Base-by-base conservation (phyloP, 2,329 filamentous ascomycete genomes). In the Stagonosporopsis tanaceti region DNA sequence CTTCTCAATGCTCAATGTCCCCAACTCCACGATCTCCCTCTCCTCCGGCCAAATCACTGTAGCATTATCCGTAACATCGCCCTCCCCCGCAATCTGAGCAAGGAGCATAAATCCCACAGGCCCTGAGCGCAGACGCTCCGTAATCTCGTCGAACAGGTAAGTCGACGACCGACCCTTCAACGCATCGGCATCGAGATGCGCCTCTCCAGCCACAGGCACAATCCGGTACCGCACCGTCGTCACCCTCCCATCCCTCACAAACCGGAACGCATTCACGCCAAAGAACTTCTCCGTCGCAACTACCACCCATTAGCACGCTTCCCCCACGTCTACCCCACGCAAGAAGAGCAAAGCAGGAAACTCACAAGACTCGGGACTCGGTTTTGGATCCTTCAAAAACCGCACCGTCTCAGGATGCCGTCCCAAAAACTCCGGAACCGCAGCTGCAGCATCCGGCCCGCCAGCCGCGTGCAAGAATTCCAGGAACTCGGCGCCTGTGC, bases 41-140 rank as follows among this genome's bases (percentile, higher is more conserved):
- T 78, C 76, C 35, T 82, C 83, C 0, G 83, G 82, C 85, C 85
- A 87, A 20, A 80, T 73, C n/a, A 77, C 73, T 1, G 81, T 84
- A 6, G 77, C 77, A 68, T 85, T 74, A 63, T 84, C 73, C 2
- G 77, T 80, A 1, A 75, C 68, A 71, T 84, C 82, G 0, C 77
- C 81, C 9, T 78, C 76, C 42, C 76, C 75, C 0, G 81, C 82
- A 22, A 87, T 64, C 70, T 87, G 84, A 11, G 76, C 84, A 11
- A 77, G 53, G 2, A 86, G 66, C 50, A 77, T 82, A 65, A 84
- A 84, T 22, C 67, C 72, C 20, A 84, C 70, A 0, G 77, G 69
- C 0, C 73, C 76, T 7, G 60, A 53, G 5, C 61, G 60, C 15
- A 84, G 40, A 20, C 79, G 65, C 41, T 69, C 70, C 2, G 65